Evolutionary conservation across 495 filamentous ascomycete genomes (phyloP), one percentile per base, ranked within the genome.

Genomic region (Thermochaetoides thermophila): DNA sequence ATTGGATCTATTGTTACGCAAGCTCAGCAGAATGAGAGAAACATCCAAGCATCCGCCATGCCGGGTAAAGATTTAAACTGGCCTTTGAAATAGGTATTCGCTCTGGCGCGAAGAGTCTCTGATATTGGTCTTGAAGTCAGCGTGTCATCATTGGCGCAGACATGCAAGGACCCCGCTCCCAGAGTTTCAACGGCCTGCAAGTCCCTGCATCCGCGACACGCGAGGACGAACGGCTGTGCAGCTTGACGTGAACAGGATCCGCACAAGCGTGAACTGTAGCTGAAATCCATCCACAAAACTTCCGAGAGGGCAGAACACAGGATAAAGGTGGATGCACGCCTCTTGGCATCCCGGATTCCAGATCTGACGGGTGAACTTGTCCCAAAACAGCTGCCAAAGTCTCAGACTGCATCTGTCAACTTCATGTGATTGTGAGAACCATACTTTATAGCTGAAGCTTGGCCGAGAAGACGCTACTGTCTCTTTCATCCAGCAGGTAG

Each of bases 151-250:
- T 34, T 42, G 40, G 31, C 17, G 11, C 14, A n/a, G 16, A n/a
- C 21, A 17, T 14, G 22, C 31, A 22, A 17, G 18, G 23, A 27
- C 36, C 37, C 41, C 37, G 27, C 32, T 37, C 8, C n/a, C n/a
- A n/a, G n/a, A n/a, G n/a, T n/a, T n/a, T n/a, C n/a, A 33, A 27
- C 37, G 36, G 41, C 23, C 33, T 44, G 41, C 40, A 43, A 18
- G 29, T 21, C 12, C 19, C 20, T 44, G 41, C 32, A 39, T 29
- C 32, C 32, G 37, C 17, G 35, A 33, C 41, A 37, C 26, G 41
- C 37, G 37, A 39, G 29, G 24, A 17, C 25, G 35, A 43, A 43
- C 40, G 19, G 18, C 22, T 17, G 11, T 27, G 17, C 25, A 24
- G 20, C 17, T 33, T 28, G 35, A n/a, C 16, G 12, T 17, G 27